Conservation (phyloP, 345 rosid species). For the thale cress (Arabidopsis thaliana) region TAIR10.1 NC_003074.8:20408501-20409000, state of each 20-base stretch:
- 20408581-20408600: conserved; percentile 77
- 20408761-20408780: neutral
- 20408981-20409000: conserved; percentile 9
- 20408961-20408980: conserved; percentile 5
- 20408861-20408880: neutral
- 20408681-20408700: conserved; percentile 96
- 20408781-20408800: conserved; percentile 15
- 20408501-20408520: conserved; percentile 90
- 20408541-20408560: conserved; percentile 89
- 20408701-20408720: neutral
- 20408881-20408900: conserved; percentile 20
- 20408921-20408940: neutral
- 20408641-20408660: conserved; percentile 75
- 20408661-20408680: conserved; percentile 86
- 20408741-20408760: neutral
- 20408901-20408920: conserved; percentile 7
- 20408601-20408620: conserved; percentile 63
- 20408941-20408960: neutral
- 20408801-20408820: conserved; percentile 22
- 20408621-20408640: conserved; percentile 62
- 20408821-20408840: conserved; percentile 19
- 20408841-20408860: neutral
- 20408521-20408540: conserved; percentile 96
- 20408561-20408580: conserved; percentile 82
- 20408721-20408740: neutral